These are phyloP conservation scores for Mollisia scopiformis DNA, from an alignment of 2,329 filamentous ascomycete species.

Conservation along the genomic window DNA sequence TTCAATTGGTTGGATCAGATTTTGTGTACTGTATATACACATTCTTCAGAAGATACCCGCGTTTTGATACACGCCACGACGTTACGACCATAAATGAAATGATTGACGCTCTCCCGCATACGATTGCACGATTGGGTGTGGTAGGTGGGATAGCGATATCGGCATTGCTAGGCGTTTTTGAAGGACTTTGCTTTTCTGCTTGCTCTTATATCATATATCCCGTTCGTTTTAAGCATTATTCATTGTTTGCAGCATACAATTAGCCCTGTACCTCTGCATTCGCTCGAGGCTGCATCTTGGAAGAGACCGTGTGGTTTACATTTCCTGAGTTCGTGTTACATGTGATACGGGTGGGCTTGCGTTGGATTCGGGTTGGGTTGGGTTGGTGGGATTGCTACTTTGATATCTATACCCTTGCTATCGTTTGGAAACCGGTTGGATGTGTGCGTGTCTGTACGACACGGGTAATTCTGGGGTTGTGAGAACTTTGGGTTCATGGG, in stretches of 20 bases:
- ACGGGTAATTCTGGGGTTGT: neutral
- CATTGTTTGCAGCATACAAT: neutral
- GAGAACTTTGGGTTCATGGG: neutral
- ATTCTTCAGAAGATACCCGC: conserved; percentile 32
- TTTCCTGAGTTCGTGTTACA: neutral
- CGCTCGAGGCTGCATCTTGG: neutral
- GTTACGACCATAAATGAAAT: conserved; percentile 19
- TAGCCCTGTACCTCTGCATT: conserved; percentile 7
- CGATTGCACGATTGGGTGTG: neutral
- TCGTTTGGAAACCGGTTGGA: conserved; percentile 8
- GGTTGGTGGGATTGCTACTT: conserved; percentile 5
- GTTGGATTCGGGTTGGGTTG: neutral
- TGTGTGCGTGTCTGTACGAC: neutral
- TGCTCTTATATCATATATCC: neutral
- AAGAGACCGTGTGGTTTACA: neutral
- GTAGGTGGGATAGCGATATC: neutral
- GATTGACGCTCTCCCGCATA: conserved; percentile 2
- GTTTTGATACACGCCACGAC: conserved; percentile 30
- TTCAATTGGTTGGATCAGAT: neutral
- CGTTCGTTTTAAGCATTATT: conserved; percentile 6
- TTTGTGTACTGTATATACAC: conserved; percentile 31
- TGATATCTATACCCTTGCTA: conserved; percentile 19
- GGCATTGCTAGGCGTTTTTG: conserved; percentile 8
- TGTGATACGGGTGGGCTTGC: neutral
- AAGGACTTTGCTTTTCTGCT: conserved; percentile 5